These are phyloP conservation scores for Gossypium anomalum DNA, from an alignment of 345 rosid species.

Conservation along the genomic window DNA sequence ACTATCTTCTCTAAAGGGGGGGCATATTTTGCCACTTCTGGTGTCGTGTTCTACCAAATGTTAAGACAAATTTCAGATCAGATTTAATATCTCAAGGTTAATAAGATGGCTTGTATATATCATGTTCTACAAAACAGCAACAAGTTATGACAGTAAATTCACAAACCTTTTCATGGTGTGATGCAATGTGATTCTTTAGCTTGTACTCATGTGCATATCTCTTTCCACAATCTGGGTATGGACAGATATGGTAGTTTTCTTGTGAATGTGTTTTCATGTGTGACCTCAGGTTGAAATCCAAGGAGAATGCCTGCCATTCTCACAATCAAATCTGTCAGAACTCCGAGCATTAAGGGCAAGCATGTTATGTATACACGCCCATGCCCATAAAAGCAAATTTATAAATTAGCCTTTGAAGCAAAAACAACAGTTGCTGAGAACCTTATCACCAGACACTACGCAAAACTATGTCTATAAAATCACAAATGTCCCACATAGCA, in stretches of 20 bases:
- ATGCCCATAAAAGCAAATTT: conserved; percentile 9
- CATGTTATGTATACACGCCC: not conserved
- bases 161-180: conserved; percentile 83
- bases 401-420: not conserved
- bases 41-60: conserved; percentile 41
- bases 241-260: conserved; percentile 95
- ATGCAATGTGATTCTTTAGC: conserved; percentile 75
- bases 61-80: conserved; percentile 1
- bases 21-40: conserved; percentile 57
- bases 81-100: not conserved
- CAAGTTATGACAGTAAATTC: not conserved
- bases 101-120: not conserved
- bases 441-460: not conserved
- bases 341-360: not conserved
- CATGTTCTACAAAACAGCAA: not conserved
- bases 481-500: not conserved
- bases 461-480: conserved; percentile 15
- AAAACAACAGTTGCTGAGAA: conserved; percentile 10
- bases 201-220: conserved; percentile 98
- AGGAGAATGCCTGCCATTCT: conserved; percentile 81
- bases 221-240: conserved; percentile 87
- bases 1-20: conserved; percentile 65
- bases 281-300: conserved; percentile 94
- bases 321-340: conserved; percentile 14
- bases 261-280: conserved; percentile 99